Conservation (phyloP, 192 early-diverging fungal species). For the Phlyctochytrium arcticum region DNA sequence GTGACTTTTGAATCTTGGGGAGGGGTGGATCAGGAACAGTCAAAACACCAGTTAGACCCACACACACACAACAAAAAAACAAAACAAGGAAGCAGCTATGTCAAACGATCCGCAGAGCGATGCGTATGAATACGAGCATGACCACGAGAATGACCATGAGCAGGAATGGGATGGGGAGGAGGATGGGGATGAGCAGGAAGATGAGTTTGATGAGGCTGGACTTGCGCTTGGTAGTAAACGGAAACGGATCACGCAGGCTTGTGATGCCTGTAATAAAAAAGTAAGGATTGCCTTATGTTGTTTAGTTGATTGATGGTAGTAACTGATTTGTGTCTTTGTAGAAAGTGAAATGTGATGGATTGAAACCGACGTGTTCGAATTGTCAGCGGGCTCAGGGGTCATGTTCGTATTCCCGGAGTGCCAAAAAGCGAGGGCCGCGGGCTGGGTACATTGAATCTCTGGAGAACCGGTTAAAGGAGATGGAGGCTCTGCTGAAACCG, state of each 20-base stretch:
- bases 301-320: not conserved
- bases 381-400: constrained; percentile 62
- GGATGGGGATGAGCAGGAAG: constrained; percentile 1
- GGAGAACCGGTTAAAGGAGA: constrained; percentile 70
- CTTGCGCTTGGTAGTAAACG: constrained; percentile 41
- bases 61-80: too few relatives aligned
- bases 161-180: too few relatives aligned
- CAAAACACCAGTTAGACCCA: too few relatives aligned
- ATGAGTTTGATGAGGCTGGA: constrained; percentile 3
- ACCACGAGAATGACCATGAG: not conserved
- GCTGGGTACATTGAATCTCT: constrained; percentile 74
- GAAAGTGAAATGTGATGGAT: constrained; percentile 86
- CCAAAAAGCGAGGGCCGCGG: constrained; percentile 86
- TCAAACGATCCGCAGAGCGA: not conserved
- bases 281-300: constrained; percentile 10
- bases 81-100: too few relatives aligned
- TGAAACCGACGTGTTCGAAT: constrained; percentile 72
- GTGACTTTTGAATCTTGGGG: too few relatives aligned
- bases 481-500: constrained; percentile 66
- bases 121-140: not conserved
- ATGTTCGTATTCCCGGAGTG: constrained; percentile 80
- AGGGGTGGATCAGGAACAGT: too few relatives aligned
- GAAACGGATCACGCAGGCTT: constrained; percentile 67
- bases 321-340: constrained; percentile 21
- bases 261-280: constrained; percentile 66